Evolutionary conservation across 805 yeast genomes (phyloP).

Genomic region (Candida odintsovae): DNA sequence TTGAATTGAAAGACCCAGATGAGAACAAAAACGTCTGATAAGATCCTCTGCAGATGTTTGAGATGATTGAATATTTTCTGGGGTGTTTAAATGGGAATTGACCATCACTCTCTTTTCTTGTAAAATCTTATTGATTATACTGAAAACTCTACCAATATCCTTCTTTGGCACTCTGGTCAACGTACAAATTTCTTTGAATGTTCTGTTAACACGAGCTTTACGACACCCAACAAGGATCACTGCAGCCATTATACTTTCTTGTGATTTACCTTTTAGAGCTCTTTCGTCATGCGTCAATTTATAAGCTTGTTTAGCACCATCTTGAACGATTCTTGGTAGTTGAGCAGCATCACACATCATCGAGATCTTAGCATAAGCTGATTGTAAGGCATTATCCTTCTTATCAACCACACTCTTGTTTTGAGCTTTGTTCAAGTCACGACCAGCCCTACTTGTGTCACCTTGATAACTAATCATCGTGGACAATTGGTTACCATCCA

Average conservation of each 20-base stretch:
- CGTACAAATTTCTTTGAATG: slow-evolving; percentile 94
- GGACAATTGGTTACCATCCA: slow-evolving; percentile 87
- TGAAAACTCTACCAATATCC: slow-evolving; percentile 90
- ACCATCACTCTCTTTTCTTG: slow-evolving; percentile 33
- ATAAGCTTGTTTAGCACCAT: slow-evolving; percentile 95
- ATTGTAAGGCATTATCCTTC: slow-evolving; percentile 79
- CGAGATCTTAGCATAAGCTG: slow-evolving; percentile 86
- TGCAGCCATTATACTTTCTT: slow-evolving; percentile 94
- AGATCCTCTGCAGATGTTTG: slow-evolving; percentile 92
- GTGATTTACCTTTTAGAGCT: slow-evolving; percentile 82
- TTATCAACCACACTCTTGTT: slow-evolving; percentile 78
- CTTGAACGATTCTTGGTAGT: slow-evolving; percentile 90
- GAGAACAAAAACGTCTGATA: slow-evolving; percentile 94
- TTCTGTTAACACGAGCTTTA: slow-evolving; percentile 87
- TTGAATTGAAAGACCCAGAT: slow-evolving; percentile 78
- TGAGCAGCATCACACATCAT: slow-evolving; percentile 97
- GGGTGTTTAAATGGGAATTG: slow-evolving; percentile 19
- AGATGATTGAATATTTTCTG: slow-evolving; percentile 53
- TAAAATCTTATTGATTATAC: slow-evolving; percentile 69
- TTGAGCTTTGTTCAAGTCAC: slow-evolving; percentile 89
- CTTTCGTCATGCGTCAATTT: slow-evolving; percentile 86
- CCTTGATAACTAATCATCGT: slow-evolving; percentile 89
- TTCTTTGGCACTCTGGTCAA: slow-evolving; percentile 89
- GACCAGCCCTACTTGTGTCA: slow-evolving; percentile 70
- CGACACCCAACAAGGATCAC: slow-evolving; percentile 93